These are phyloP conservation scores for Ophiostoma sp. DNA, from an alignment of 2,329 filamentous ascomycete species.

Conservation along the genomic window DNA sequence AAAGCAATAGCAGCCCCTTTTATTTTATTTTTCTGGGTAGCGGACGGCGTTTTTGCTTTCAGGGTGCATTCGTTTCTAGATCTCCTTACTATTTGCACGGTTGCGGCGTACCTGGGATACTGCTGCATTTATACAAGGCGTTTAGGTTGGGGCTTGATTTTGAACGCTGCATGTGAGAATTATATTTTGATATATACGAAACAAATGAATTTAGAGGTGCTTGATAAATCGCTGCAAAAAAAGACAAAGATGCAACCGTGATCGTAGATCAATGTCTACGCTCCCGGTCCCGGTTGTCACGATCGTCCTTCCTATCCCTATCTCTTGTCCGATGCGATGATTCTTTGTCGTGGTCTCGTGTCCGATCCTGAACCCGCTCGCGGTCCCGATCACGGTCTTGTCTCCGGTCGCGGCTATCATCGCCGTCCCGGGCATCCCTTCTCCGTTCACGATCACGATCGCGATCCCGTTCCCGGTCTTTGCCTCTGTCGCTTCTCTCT, in stretches of 20 bases:
- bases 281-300: background rate
- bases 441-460: constrained; percentile 31
- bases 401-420: constrained; percentile 30
- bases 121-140: constrained; percentile 1
- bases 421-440: constrained; percentile 30
- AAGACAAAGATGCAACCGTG: background rate
- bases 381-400: constrained; percentile 29
- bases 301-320: constrained; percentile 10
- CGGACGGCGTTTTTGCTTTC: background rate
- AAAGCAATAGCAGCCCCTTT: background rate
- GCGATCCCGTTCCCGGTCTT: constrained; percentile 29
- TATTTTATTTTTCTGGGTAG: background rate
- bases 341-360: constrained; percentile 1
- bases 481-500: constrained; percentile 26
- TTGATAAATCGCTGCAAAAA: background rate
- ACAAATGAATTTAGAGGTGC: background rate
- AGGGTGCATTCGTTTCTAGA: background rate
- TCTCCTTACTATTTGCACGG: background rate
- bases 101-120: background rate
- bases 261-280: background rate
- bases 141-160: background rate
- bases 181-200: background rate
- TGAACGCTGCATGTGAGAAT: background rate
- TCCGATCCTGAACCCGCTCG: constrained; percentile 9
- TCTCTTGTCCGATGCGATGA: constrained; percentile 25